Base-by-base conservation (phyloP, 2,329 filamentous ascomycete genomes). In the Alternaria viburni region DNA sequence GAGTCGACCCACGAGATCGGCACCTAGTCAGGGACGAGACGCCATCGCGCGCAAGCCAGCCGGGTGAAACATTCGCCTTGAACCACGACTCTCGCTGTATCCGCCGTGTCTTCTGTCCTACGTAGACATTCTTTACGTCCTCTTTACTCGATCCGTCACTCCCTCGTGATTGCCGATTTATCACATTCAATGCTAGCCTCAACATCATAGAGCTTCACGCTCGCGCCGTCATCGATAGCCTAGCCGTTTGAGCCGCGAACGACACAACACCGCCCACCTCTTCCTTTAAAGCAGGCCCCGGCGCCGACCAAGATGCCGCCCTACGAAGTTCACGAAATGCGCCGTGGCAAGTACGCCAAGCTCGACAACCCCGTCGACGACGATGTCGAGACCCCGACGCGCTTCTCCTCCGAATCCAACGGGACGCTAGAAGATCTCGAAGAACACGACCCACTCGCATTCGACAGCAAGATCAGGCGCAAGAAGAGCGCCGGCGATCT, bases 361-460 rank as follows among this genome's bases (percentile, higher is more conserved):
- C 69, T 81, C 59, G 78, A 81, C 67, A 72, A 72, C 13, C 73
- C 77, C 11, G 74, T 69, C 54, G 75, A 78, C 44, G 74, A 76
- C 62, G 69, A 73, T 41, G 54, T 71, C 57, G 73, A 75, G 46
- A 77, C 74, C 25, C 75, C 79, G 43, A 69, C 72, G 56, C 69
- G 80, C 68, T 74, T 71, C 62, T 81, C 81, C 54, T 75, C 76
- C 66, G 78, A 79, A 30, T 77, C 77, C 13, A 72, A 74, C 57
- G 70, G 66, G 17, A 79, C 76, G n/a, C 74, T 75, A 57, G 74
- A 79, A 68, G 79, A 81, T 65, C 74, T 84, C 61, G 82, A 83
- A 65, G 82, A 83, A 59, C 78, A 83, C 68, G 83, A 84, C 62
- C 83, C 83, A 17, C 74, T 84, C 7, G 81, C 81, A 61, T 79